phyloP scores from a whole-genome alignment of 164 flowering plant species.

The Magnolia kwangsiensis region DNA sequence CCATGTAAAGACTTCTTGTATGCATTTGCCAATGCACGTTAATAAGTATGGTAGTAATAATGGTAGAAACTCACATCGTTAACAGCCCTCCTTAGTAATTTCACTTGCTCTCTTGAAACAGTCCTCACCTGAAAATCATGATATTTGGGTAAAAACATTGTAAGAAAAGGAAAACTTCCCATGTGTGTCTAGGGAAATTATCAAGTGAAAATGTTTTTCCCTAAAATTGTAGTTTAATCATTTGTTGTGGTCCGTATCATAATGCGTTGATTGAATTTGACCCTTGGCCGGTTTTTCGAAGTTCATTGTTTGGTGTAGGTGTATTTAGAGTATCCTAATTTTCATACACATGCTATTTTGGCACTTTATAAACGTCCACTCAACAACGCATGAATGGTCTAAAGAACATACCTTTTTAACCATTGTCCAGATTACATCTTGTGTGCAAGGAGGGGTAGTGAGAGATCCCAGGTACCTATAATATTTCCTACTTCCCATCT shows the following conservation, averaged over 20 bases:
- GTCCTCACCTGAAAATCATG: constrained; percentile 47
- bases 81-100: constrained; percentile 38
- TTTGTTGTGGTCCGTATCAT: neutral
- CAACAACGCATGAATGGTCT: too few relatives aligned
- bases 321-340: neutral
- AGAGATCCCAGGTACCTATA: constrained; percentile 68
- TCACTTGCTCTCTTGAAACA: constrained; percentile 54
- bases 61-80: constrained; percentile 54
- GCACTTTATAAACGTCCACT: too few relatives aligned
- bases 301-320: neutral
- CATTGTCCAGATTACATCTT: constrained; percentile 52
- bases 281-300: neutral
- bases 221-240: neutral
- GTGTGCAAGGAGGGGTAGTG: constrained; percentile 64
- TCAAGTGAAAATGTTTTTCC: neutral
- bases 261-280: neutral
- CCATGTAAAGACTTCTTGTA: too few relatives aligned
- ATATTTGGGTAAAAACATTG: neutral
- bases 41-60: neutral
- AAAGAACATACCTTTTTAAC: constrained; percentile 31
- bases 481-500: constrained; percentile 44
- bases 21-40: too few relatives aligned
- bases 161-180: neutral
- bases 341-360: too few relatives aligned
- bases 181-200: neutral